Base-by-base conservation (phyloP, 495 filamentous ascomycete species). In the Penicillium robsamsonii region DNA sequence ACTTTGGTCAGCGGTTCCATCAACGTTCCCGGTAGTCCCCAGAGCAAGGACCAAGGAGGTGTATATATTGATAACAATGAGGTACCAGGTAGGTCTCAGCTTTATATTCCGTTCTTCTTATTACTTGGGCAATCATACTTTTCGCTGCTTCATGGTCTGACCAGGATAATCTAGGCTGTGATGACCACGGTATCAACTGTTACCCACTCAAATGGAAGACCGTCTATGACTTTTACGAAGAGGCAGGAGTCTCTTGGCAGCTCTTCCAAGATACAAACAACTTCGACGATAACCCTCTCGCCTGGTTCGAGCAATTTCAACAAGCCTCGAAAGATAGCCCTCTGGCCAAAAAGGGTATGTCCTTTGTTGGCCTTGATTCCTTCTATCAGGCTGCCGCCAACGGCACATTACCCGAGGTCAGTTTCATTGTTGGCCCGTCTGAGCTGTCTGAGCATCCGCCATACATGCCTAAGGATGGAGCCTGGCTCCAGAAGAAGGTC, bases 21-120 rank as follows among this genome's bases (percentile, higher is more conserved):
- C 56, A 82, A 83, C 59, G 75, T 76, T 0, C 79, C 79, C 5
- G 80, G 80, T 9, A 62, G 70, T 31, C 78, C 79, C 13, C 78
- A 80, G 53, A 65, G 53, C 13, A 50, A 68, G 15, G 60, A 66
- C 37, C 59, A 79, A 56, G 79, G 80, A 13, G 78, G 79, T 25
- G 66, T 73, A n/a, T 81, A 81, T 44, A 72, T 81, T 52, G 80
- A 83, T 58, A 83, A 83, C 60, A 81, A 81, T 54, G 79, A 81
- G 58, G 75, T 74, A 24, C 80, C 79, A 8, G 73, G 72, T 75
- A 59, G 37, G 50, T 51, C 0, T 41, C 2, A 17, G 7, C 35
- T 18, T 2, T 5, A 13, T 20, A 7, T 38, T 5, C 48, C n/a
- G 13, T 17, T 7, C 3, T 9, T 35, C 47, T 3, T 20, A 4